Percentiles rank a stretch among this genome's conserved stretches.
These are phyloP conservation scores for Sporothrix euskadiensis DNA, from an alignment of 2,329 filamentous ascomycete species.

Conservation along the genomic window DNA sequence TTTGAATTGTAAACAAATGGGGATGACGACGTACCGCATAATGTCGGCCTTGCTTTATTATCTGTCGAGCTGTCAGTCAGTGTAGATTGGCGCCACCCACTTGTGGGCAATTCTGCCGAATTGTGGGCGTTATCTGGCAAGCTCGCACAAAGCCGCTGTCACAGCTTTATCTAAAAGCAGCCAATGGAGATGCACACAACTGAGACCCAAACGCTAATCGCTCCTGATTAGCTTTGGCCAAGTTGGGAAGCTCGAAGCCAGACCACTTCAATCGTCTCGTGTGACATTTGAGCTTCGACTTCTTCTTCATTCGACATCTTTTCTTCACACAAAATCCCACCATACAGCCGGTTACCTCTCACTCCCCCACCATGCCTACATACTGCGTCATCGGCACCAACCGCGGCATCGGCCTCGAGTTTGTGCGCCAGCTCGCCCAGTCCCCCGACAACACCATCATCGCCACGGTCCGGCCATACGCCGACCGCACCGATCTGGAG, in stretches of 20 bases:
- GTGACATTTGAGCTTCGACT: neutral
- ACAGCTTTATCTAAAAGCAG: neutral
- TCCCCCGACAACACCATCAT: constrained; percentile 36
- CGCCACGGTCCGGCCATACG: constrained; percentile 35
- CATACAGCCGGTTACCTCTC: neutral
- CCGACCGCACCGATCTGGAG: constrained; percentile 37
- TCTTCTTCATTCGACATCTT: neutral
- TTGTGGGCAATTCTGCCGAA: neutral
- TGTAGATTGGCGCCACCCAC: neutral
- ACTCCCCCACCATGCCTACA: constrained; percentile 35
- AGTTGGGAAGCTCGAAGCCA: neutral
- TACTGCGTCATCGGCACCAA: constrained; percentile 41
- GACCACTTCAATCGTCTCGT: neutral
- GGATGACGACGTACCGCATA: neutral
- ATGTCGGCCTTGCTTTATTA: neutral
- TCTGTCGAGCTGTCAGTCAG: neutral
- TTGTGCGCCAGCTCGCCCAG: constrained; percentile 38
- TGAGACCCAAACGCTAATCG: neutral
- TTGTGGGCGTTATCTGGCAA: neutral
- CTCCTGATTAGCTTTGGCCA: neutral
- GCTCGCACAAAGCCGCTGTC: constrained; percentile 7
- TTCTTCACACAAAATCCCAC: neutral
- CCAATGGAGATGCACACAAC: constrained; percentile 2
- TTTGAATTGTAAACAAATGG: neutral
- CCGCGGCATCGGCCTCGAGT: constrained; percentile 39